Evolutionary conservation across 2,329 filamentous ascomycete genomes (phyloP).

Genomic region (Penicillium sp.): DNA sequence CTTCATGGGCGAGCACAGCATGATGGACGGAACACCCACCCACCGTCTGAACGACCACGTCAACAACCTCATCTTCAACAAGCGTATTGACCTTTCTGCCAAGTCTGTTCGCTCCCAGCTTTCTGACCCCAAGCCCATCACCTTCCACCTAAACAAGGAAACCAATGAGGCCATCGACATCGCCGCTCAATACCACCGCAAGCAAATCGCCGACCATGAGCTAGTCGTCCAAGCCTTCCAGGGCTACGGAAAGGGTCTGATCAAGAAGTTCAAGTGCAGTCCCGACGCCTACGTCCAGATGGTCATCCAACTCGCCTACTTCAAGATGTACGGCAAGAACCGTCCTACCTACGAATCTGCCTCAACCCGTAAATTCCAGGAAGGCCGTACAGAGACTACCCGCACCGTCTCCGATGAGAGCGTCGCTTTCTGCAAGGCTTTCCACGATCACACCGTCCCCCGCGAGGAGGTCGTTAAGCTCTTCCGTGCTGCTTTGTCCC

Average conservation of each 20-base stretch:
- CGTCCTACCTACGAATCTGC: conserved; percentile 97
- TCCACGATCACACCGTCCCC: conserved; percentile 67
- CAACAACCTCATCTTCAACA: conserved; percentile 87
- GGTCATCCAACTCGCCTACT: conserved; percentile 96
- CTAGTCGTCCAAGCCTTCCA: conserved; percentile 94
- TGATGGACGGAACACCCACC: conserved; percentile 99
- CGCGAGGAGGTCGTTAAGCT: conserved; percentile 67
- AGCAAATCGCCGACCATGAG: conserved; percentile 83
- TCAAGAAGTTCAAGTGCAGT: conserved; percentile 99
- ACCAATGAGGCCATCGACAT: conserved; percentile 75
- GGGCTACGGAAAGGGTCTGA: conserved; percentile 94
- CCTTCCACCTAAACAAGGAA: conserved; percentile 74
- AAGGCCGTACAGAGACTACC: conserved; percentile 94
- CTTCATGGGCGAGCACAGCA: conserved; percentile 98
- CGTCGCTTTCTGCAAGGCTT: conserved; percentile 84
- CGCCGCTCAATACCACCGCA: conserved; percentile 74
- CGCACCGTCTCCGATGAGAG: conserved; percentile 87
- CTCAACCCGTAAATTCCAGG: conserved; percentile 90
- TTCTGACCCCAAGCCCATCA: conserved; percentile 73
- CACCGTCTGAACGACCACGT: conserved; percentile 94
- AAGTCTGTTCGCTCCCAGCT: conserved; percentile 76
- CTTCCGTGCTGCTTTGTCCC: conserved; percentile 77
- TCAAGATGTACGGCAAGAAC: conserved; percentile 99
- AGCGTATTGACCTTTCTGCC: conserved; percentile 87
- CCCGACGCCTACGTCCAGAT: conserved; percentile 98